A percentile compares a stretch with the other conserved stretches of the same genome.
Conservation (phyloP, 2,329 filamentous ascomycete genomes). For the Xenosphaeropsis pyriputrescens region DNA sequence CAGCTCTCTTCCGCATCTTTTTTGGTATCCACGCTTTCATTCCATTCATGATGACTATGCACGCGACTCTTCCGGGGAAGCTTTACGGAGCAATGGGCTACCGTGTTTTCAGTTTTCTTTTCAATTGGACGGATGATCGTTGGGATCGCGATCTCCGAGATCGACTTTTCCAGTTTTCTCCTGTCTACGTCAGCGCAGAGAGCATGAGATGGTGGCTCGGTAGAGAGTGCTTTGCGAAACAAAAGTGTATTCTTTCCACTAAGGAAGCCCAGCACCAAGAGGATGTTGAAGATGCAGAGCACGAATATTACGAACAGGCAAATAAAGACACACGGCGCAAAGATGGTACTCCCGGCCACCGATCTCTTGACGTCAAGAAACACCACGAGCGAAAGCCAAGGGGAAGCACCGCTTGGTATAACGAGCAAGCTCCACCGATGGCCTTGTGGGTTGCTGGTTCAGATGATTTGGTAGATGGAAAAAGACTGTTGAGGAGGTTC, state of each 20-base stretch:
- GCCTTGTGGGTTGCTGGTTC: conserved; percentile 78
- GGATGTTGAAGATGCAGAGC: conserved; percentile 26
- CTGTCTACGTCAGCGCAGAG: conserved; percentile 80
- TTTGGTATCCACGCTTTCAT: conserved; percentile 94
- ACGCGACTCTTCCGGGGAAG: conserved; percentile 44
- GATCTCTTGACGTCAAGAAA: conserved; percentile 11
- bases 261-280: conserved; percentile 53
- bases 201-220: conserved; percentile 95
- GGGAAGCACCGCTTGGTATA: conserved; percentile 63
- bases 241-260: conserved; percentile 78
- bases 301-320: conserved; percentile 21
- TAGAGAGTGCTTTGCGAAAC: conserved; percentile 66
- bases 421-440: conserved; percentile 63
- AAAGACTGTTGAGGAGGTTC: conserved; percentile 58
- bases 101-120: conserved; percentile 77
- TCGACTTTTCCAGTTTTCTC: conserved; percentile 84
- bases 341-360: conserved; percentile 3
- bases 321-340: conserved; percentile 14
- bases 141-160: conserved; percentile 72
- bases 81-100: conserved; percentile 78
- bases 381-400: conserved; percentile 24
- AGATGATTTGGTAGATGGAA: conserved; percentile 75
- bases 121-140: conserved; percentile 70
- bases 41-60: conserved; percentile 82
- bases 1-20: conserved; percentile 59